phyloP scores from a whole-genome alignment of 2,329 filamentous ascomycete genomes.

The Metarhizium brunneum region DNA sequence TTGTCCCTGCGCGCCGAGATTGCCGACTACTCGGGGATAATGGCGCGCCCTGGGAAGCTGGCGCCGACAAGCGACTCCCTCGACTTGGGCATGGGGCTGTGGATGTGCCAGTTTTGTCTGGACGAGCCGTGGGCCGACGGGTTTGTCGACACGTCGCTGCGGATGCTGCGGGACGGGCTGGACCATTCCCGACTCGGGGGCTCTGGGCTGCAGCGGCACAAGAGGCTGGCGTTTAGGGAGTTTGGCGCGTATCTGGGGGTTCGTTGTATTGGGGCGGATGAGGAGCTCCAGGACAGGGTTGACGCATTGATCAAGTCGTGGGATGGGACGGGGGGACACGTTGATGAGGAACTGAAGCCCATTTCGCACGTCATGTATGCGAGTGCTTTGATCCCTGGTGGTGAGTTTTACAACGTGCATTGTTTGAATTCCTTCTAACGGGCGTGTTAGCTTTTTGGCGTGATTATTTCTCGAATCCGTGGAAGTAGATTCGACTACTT shows the following conservation, averaged over 20 bases:
- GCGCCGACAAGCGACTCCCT: slow-evolving; percentile 38
- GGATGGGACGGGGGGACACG: slow-evolving; percentile 22
- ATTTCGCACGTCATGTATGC: slow-evolving; percentile 51
- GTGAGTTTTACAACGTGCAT: slow-evolving; percentile 25
- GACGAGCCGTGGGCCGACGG: slow-evolving; percentile 38
- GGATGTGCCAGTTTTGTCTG: slow-evolving; percentile 42
- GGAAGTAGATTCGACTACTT: background rate
- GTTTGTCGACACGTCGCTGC: slow-evolving; percentile 22
- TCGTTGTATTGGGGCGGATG: slow-evolving; percentile 26
- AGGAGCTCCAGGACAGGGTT: slow-evolving; percentile 17
- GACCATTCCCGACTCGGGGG: background rate
- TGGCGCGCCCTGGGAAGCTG: slow-evolving; percentile 29
- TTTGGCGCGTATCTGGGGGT: slow-evolving; percentile 44
- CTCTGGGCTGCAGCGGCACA: slow-evolving; percentile 10
- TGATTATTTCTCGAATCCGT: background rate
- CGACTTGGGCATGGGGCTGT: slow-evolving; percentile 52
- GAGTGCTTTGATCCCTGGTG: slow-evolving; percentile 43
- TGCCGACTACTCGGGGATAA: slow-evolving; percentile 39
- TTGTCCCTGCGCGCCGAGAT: slow-evolving; percentile 35
- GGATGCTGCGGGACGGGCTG: slow-evolving; percentile 15
- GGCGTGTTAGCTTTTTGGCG: background rate
- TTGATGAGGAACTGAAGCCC: slow-evolving; percentile 33
- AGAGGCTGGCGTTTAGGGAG: slow-evolving; percentile 40
- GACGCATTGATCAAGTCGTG: slow-evolving; percentile 23
- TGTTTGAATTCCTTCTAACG: background rate